Evolutionary conservation across 2,329 filamentous ascomycete species (phyloP).

Genomic region (Stagonosporopsis vannaccii): DNA sequence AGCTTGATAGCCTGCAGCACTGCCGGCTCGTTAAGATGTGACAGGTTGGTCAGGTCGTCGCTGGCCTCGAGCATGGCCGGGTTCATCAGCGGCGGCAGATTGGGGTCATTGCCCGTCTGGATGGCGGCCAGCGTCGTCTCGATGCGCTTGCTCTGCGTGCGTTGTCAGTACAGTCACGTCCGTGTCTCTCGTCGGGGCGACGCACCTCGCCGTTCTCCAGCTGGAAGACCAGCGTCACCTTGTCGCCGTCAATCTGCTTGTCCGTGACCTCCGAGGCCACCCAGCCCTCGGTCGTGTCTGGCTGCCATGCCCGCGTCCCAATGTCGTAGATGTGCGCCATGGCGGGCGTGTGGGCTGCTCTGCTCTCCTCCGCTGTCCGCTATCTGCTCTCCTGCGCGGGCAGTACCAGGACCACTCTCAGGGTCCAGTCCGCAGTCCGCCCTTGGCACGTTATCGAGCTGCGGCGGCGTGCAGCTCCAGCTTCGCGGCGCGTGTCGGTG

Average conservation of each 20-base stretch:
- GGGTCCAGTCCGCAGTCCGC: constrained; percentile 37
- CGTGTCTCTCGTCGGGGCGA: neutral
- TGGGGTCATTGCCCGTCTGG: constrained; percentile 76
- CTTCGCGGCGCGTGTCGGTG: constrained; percentile 25
- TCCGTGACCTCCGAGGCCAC: constrained; percentile 92
- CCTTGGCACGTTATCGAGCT: constrained; percentile 17
- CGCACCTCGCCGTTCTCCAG: constrained; percentile 90
- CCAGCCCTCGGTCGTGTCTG: constrained; percentile 95
- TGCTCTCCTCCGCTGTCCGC: constrained; percentile 16
- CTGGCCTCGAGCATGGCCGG: constrained; percentile 97
- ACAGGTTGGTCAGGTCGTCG: constrained; percentile 96
- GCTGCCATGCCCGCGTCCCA: constrained; percentile 97
- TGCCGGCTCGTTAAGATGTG: constrained; percentile 97
- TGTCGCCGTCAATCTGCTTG: constrained; percentile 83
- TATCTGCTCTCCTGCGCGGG: constrained; percentile 20
- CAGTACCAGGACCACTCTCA: constrained; percentile 20
- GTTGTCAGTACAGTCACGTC: constrained; percentile 25
- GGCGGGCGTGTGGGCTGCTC: constrained; percentile 25
- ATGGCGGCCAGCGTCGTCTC: constrained; percentile 80
- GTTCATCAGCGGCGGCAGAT: constrained; percentile 94
- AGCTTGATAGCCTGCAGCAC: constrained; percentile 97
- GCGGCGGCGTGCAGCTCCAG: constrained; percentile 28
- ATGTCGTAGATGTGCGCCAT: constrained; percentile 97
- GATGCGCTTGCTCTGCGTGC: constrained; percentile 73
- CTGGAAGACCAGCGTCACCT: constrained; percentile 85